Conservation (phyloP, 495 filamentous ascomycete species). For the Hypomontagnella monticulosa region DNA sequence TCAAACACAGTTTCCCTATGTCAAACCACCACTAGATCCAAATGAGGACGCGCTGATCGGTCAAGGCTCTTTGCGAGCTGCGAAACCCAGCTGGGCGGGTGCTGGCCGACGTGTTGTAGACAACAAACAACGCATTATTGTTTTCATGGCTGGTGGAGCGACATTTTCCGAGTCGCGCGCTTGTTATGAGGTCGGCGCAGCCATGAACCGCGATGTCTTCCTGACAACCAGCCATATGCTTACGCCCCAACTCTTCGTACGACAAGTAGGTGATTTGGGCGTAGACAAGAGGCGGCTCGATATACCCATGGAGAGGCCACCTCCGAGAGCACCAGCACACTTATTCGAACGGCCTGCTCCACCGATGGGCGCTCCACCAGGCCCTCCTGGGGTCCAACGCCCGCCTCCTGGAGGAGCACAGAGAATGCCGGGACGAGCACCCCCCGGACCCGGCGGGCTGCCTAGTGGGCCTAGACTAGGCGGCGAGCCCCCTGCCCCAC, state of each 20-base stretch:
- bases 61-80: conserved; percentile 82
- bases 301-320: conserved; percentile 82
- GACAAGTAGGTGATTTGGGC: conserved; percentile 82
- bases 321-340: conserved; percentile 82
- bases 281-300: conserved; percentile 76
- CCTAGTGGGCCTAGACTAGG: conserved; percentile 39
- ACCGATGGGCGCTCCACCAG: conserved; percentile 46
- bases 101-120: conserved; percentile 78
- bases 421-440: conserved; percentile 38
- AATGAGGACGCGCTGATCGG: conserved; percentile 65
- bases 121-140: conserved; percentile 87
- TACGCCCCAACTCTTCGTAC: conserved; percentile 78
- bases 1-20: conserved; percentile 79
- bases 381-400: conserved; percentile 48
- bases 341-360: conserved; percentile 82
- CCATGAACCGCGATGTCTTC: conserved; percentile 81
- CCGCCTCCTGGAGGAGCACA: conserved; percentile 38
- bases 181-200: conserved; percentile 85
- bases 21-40: conserved; percentile 71
- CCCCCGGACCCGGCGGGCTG: conserved; percentile 41
- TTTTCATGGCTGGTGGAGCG: conserved; percentile 96
- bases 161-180: conserved; percentile 88
- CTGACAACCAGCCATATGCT: conserved; percentile 93
- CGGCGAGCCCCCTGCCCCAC: conserved; percentile 54
- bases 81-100: conserved; percentile 93